These are phyloP conservation scores for Chlamydomonas sphaeroides DNA, from an alignment of 139 green algal species.

Conservation along the genomic window DNA sequence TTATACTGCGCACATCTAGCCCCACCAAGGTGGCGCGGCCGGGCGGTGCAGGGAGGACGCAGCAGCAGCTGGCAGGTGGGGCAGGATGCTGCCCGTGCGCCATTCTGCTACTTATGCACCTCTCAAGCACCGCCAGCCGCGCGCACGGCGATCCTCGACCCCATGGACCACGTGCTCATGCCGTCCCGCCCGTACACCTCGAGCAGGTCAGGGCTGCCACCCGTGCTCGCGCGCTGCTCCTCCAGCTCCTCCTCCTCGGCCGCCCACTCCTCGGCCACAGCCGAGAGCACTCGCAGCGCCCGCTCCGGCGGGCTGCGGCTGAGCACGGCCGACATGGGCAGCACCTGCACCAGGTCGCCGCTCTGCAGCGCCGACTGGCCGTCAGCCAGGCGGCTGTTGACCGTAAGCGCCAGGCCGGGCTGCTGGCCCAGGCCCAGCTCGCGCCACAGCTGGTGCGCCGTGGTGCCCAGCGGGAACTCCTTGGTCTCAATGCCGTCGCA, in stretches of 20 bases:
- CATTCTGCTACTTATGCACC: not conserved
- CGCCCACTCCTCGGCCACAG: constrained; percentile 7
- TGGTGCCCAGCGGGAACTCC: constrained; percentile 35
- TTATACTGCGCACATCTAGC: too few species aligned
- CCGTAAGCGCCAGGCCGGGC: constrained; percentile 40
- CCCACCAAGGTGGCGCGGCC: too few species aligned
- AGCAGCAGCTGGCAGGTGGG: too few species aligned
- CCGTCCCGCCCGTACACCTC: constrained; percentile 29
- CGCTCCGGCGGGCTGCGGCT: not conserved
- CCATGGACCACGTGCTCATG: constrained; percentile 3
- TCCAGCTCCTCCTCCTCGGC: constrained; percentile 13
- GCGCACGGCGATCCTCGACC: not conserved
- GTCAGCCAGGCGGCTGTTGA: constrained; percentile 40
- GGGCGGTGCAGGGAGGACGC: too few species aligned
- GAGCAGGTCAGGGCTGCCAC: not conserved
- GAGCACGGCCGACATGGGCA: constrained; percentile 33
- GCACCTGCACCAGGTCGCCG: constrained; percentile 50
- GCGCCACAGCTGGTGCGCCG: constrained; percentile 30
- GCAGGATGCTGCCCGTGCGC: not conserved
- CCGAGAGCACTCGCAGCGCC: not conserved
- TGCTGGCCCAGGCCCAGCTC: constrained; percentile 26
- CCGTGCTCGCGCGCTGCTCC: not conserved
- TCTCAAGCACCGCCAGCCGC: not conserved
- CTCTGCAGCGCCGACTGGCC: constrained; percentile 22
- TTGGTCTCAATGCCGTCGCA: constrained; percentile 42